phyloP scores from a whole-genome alignment of 805 yeast species.

The Wickerhamiella shivajii region DNA sequence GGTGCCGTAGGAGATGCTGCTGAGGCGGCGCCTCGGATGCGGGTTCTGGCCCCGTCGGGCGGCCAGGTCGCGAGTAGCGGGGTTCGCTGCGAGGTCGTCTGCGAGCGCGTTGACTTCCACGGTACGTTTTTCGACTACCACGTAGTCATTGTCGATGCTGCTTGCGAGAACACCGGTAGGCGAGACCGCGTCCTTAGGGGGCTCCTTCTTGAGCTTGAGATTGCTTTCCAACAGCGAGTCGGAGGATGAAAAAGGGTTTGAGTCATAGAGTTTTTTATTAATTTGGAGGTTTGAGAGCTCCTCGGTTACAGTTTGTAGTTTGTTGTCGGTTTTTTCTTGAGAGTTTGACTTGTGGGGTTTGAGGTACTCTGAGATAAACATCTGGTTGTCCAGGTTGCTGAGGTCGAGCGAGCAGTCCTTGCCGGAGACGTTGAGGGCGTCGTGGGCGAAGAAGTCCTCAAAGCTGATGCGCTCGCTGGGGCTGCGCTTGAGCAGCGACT shows the following conservation, averaged over 20 bases:
- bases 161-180: neutral
- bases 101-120: conserved; percentile 94
- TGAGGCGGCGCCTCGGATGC: conserved; percentile 17
- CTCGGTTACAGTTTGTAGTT: neutral
- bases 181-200: no score
- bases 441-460: conserved; percentile 67
- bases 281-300: neutral
- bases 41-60: neutral
- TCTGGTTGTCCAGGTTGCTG: conserved; percentile 53
- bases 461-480: conserved; percentile 84
- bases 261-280: no score
- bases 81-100: conserved; percentile 56
- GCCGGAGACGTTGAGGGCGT: conserved; percentile 28
- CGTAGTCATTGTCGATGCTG: conserved; percentile 44
- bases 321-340: neutral
- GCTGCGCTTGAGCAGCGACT: conserved; percentile 62
- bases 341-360: conserved; percentile 1
- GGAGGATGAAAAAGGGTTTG: conserved; percentile 3
- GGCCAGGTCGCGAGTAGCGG: conserved; percentile 8
- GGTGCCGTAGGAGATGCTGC: conserved; percentile 25
- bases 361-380: conserved; percentile 75
- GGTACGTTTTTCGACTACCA: conserved; percentile 84
- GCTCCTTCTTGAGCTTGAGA: conserved; percentile 1
- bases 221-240: conserved; percentile 2
- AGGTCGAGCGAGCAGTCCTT: conserved; percentile 47